Evolutionary conservation across 257 asterid species (phyloP).

Genomic region (Rhazya stricta): DNA sequence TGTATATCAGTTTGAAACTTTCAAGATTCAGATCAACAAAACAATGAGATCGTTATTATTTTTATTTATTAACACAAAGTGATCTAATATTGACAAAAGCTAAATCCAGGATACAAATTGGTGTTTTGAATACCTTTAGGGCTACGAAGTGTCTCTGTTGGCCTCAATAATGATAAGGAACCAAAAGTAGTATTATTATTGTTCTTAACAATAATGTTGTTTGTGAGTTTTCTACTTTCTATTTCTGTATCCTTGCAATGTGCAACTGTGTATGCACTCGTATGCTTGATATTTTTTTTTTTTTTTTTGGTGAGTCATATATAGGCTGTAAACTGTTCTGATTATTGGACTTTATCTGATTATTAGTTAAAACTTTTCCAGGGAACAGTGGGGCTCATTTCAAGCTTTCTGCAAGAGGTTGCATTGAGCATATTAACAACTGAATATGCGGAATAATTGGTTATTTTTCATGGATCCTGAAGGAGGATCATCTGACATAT

Average conservation of each 20-base stretch:
- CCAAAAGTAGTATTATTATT: neutral
- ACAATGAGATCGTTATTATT: neutral
- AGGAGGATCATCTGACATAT: constrained; percentile 44
- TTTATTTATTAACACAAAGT: neutral
- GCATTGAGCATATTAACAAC: neutral
- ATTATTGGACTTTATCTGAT: neutral
- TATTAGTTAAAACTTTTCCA: neutral
- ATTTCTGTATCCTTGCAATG: neutral
- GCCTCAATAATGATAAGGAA: neutral
- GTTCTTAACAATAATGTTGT: neutral
- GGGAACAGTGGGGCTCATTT: neutral
- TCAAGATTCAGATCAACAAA: neutral
- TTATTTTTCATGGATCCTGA: constrained; percentile 49
- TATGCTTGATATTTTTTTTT: neutral
- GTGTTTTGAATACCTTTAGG: neutral
- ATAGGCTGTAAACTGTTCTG: neutral
- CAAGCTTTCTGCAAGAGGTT: neutral
- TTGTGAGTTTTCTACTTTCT: neutral
- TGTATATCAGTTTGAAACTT: neutral
- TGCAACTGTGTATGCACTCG: neutral
- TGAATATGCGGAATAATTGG: constrained; percentile 43
- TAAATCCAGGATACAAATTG: neutral
- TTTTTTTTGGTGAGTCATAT: too few species aligned
- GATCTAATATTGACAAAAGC: neutral
- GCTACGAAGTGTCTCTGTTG: neutral